These are phyloP conservation scores for Musa beccarii DNA, from an alignment of 176 grass and related monocot species.

Conservation along the genomic window DNA sequence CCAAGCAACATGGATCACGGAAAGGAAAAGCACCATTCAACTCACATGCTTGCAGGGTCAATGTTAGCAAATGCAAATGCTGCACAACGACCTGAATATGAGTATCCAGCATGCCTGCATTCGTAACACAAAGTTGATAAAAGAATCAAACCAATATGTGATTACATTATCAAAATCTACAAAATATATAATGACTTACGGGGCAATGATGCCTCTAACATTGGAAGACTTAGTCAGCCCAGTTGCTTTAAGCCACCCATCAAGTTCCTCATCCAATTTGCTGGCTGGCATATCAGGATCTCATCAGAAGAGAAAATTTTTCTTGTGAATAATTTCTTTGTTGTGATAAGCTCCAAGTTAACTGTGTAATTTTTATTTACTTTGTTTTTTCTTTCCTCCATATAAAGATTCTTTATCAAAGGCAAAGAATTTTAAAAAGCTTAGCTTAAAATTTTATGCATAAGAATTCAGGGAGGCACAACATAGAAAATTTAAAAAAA, in stretches of 20 bases:
- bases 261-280: slow-evolving; percentile 79
- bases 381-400: too few relatives aligned
- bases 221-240: slow-evolving; percentile 66
- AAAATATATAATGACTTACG: slow-evolving; percentile 40
- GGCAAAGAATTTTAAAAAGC: too few relatives aligned
- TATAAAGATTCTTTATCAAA: too few relatives aligned
- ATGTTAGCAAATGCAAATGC: slow-evolving; percentile 98
- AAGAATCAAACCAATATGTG: neutral
- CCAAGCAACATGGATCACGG: too few relatives aligned
- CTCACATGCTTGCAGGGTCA: slow-evolving; percentile 84
- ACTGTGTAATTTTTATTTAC: too few relatives aligned
- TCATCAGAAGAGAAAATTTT: too few relatives aligned
- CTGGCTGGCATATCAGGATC: slow-evolving; percentile 37
- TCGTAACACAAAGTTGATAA: neutral
- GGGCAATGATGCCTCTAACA: slow-evolving; percentile 89
- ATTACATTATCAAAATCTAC: neutral
- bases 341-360: too few relatives aligned
- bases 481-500: too few relatives aligned
- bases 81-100: slow-evolving; percentile 82
- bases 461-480: too few relatives aligned
- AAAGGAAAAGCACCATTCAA: neutral
- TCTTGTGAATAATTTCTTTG: too few relatives aligned
- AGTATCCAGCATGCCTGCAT: slow-evolving; percentile 94
- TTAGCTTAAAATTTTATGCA: too few relatives aligned
- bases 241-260: slow-evolving; percentile 53